Base-by-base conservation (phyloP, 176 grass and related monocot species). In the Zizania latifolia region DNA sequence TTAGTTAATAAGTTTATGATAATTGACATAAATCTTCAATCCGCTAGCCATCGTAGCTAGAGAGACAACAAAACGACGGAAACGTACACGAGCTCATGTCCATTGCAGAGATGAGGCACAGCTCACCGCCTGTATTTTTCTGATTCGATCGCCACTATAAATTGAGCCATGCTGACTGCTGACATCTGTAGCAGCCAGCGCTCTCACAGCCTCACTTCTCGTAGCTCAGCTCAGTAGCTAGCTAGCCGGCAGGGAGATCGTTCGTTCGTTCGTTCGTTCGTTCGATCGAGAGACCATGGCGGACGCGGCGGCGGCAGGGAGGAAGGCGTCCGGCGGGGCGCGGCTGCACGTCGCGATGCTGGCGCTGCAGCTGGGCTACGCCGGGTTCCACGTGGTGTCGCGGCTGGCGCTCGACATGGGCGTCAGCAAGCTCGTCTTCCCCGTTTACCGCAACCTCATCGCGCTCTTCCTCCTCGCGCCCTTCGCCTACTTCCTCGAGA, bases 311-410 rank as follows among this genome's bases (percentile, higher is more conserved):
- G 14, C 44, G 46, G 6, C 46, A 15, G 39, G 11, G 39, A 41
- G 10, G 11, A 41, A 41, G 39, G 39, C 39, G 10, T 10, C 39
- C 43, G 16, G 16, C 45, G 46, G 86, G 79, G 91, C 74, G 71
- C 95, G 94, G 91, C 86, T 99, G 24, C 95, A 99, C 32, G 95
- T 86, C 28, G 91, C 89, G 82, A 99, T 99, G 95, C 89, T 99
- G 81, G 72, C 86, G 31, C 82, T 99, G 55, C 95, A 99, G 86
- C 94, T 99, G 64, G 95, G 95, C 6, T 99, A 99, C 58, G 95
- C 95, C 3, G 95, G 95, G 0, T 99, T 99, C 82, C 95, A 99
- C 65, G 84, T 99, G 11, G 95, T 99, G 43, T 99, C 95, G 40
- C 91, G 95, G 39, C 70, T 89, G 50, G 95, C 95, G 6, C 89